A percentile compares a stretch with the other conserved stretches of the same genome.
phyloP scores from a whole-genome alignment of 75 land plant genomes.

The Selaginella tamariscina region DNA sequence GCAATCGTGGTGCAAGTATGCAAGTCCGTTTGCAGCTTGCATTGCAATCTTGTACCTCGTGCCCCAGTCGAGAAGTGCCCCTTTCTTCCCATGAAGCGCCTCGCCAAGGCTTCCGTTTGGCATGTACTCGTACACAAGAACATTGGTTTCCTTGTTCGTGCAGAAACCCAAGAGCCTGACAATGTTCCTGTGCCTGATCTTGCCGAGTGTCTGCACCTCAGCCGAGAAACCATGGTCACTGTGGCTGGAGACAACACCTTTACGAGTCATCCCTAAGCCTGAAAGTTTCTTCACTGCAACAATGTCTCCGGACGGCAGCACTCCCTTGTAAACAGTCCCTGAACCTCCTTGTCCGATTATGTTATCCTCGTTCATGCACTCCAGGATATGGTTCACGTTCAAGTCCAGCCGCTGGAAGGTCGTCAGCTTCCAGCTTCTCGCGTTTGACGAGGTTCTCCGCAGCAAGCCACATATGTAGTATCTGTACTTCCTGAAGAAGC shows the following conservation, averaged over 20 bases:
- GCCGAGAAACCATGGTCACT: conserved; percentile 36
- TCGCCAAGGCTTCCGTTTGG: conserved; percentile 91
- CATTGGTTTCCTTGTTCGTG: conserved; percentile 49
- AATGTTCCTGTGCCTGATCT: conserved; percentile 60
- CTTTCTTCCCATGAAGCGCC: conserved; percentile 54
- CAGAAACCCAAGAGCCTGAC: conserved; percentile 53
- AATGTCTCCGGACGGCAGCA: conserved; percentile 34
- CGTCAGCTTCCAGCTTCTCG: conserved; percentile 56
- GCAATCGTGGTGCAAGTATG: conserved; percentile 70
- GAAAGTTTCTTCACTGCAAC: conserved; percentile 72
- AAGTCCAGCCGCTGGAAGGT: conserved; percentile 66
- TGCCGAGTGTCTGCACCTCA: conserved; percentile 51
- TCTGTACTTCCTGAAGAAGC: conserved; percentile 7
- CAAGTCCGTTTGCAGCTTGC: conserved; percentile 48
- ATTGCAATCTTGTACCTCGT: conserved; percentile 41
- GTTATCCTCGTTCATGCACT: conserved; percentile 53
- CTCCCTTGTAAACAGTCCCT: conserved; percentile 63
- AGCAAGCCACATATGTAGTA: conserved; percentile 5
- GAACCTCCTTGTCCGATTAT: conserved; percentile 67
- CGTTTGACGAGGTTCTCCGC: neutral
- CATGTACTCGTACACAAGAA: conserved; percentile 83
- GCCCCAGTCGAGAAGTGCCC: conserved; percentile 42
- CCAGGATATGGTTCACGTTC: conserved; percentile 41
- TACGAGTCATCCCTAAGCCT: neutral
- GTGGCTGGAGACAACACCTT: neutral